phyloP scores from a whole-genome alignment of 2,329 filamentous ascomycete genomes.

The Neopestalotiopsis sp. region DNA sequence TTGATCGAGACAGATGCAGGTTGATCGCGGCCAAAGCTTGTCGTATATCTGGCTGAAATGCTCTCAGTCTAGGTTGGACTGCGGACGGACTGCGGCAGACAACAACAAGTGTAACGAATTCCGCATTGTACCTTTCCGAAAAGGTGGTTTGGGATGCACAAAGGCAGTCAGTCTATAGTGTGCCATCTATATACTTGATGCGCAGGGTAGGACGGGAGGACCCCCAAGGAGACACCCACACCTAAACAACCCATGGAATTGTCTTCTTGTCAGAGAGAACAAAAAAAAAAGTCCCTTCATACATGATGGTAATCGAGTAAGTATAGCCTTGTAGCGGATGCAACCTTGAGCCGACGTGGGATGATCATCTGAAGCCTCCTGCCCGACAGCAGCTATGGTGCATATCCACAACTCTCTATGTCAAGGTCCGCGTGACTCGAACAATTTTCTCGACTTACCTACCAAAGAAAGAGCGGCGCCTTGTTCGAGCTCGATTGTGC shows the following conservation, averaged over 20 bases:
- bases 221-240: not conserved
- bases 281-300: not conserved
- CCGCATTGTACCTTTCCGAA: no score
- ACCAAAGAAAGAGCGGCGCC: not conserved
- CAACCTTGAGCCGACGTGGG: slow-evolving; percentile 13
- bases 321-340: slow-evolving; percentile 9
- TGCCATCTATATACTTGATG: not conserved
- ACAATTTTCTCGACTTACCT: not conserved
- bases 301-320: slow-evolving; percentile 2
- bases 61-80: no score
- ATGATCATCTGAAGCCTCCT: slow-evolving; percentile 17
- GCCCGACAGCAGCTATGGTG: not conserved
- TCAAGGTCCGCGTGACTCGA: not conserved
- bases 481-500: not conserved
- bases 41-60: no score
- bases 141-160: not conserved
- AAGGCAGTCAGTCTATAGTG: not conserved
- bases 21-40: no score
- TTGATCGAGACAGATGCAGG: no score
- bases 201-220: not conserved
- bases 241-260: not conserved
- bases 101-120: no score
- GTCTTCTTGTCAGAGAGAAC: not conserved
- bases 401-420: not conserved
- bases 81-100: no score